Conservation (phyloP, 2,329 filamentous ascomycete species). For the Epichloe sp. region DNA sequence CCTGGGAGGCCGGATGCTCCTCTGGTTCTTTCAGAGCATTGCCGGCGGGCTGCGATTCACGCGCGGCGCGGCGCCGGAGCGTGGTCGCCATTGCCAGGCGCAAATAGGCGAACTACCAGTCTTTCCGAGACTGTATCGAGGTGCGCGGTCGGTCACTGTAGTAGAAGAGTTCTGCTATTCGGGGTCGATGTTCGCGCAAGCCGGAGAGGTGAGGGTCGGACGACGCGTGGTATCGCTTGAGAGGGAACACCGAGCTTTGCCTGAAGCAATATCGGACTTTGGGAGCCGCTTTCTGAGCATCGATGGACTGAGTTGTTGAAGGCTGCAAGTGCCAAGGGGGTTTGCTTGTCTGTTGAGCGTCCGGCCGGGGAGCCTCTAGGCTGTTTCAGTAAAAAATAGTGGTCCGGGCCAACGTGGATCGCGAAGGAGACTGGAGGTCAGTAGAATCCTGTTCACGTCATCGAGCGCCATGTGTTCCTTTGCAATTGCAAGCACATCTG, state of each 20-base stretch:
- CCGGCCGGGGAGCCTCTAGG: neutral
- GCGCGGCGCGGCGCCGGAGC: slow-evolving; percentile 19
- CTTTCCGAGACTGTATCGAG: neutral
- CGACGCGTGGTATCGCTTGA: neutral
- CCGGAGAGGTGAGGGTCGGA: neutral
- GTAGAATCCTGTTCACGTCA: neutral
- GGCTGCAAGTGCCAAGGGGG: neutral
- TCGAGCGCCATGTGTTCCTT: neutral
- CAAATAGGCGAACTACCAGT: neutral
- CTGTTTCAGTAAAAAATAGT: neutral
- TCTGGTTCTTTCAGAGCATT: slow-evolving; percentile 14
- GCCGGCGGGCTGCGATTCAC: slow-evolving; percentile 11
- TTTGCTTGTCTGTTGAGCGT: neutral
- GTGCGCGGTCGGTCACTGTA: neutral
- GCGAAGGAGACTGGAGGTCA: neutral
- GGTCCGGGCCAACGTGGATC: neutral
- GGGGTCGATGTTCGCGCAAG: neutral
- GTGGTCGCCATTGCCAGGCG: slow-evolving; percentile 14
- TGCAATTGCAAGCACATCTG: too few species aligned
- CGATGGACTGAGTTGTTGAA: neutral
- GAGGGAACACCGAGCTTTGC: neutral
- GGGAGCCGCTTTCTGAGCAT: neutral
- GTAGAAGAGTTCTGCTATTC: neutral
- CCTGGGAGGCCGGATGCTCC: slow-evolving; percentile 14
- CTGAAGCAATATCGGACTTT: neutral